Base-by-base conservation (phyloP, 2,329 filamentous ascomycete species). In the Rasamsonia emersonii region DNA sequence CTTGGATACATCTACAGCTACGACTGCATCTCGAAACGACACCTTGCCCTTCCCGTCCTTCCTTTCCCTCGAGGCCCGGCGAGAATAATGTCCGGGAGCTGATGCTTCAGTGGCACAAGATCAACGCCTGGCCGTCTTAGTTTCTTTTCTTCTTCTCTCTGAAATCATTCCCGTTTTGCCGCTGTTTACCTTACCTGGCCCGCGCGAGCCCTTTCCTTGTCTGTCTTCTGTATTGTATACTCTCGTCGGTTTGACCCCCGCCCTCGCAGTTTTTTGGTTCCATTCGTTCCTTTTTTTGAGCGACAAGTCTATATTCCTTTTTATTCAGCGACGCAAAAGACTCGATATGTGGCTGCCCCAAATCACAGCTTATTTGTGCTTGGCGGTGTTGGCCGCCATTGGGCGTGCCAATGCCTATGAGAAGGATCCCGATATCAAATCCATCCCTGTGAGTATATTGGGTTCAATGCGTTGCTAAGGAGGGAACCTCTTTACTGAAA, bases 371-470 rank as follows among this genome's bases (percentile, higher is more conserved):
- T 46, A 55, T 21, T 42, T 62, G 31, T 56, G 51, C 40, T 43
- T 57, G 18, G 46, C 53, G 14, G 53, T 55, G 32, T 40, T 62
- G 29, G 46, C 48, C n/a, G 37, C 53, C 9, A 41, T 51, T 25
- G 47, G 49, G 14, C 46, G 44, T 10, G 44, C 40, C 35, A 50
- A 48, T 41, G 57, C 57, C 38, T 61, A 72, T 39, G 68, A 69
- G 55, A 67, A 61, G 37, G 62, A 66, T 41, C 56, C 64, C 37
- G 68, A 75, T 50, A 68, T 80, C 47, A 75, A 76, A 58, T 76
- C 71, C 47, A 79, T 81, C 54, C 71, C 75, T 43, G 77, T 81
- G 68, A 42, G 75, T 59, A 42, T 26, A 15, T 17, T 25, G 35
- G 17, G 9, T n/a, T n/a, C n/a, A n/a, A n/a, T n/a, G n/a, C n/a